Evolutionary conservation across 495 filamentous ascomycete genomes (phyloP).

Genomic region (Hypoxylon trugodes): DNA sequence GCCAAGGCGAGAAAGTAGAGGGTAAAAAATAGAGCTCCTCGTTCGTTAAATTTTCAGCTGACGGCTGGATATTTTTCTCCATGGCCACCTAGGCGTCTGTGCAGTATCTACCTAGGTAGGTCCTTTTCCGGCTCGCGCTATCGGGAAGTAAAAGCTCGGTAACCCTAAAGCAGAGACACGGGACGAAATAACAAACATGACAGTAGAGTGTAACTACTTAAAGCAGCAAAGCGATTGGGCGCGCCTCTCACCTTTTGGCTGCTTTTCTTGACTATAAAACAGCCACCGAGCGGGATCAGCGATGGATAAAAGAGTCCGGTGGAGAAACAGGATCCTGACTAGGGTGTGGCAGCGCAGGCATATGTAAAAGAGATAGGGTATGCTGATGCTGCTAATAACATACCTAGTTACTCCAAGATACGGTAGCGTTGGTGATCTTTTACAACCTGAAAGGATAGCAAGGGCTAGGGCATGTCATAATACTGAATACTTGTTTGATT

Average conservation of each 20-base stretch:
- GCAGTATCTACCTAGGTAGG: background rate
- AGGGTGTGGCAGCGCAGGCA: conserved; percentile 14
- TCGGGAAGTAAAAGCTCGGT: conserved; percentile 5
- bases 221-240: background rate
- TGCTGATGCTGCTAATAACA: conserved; percentile 14
- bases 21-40: conserved; percentile 29
- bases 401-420: conserved; percentile 7
- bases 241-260: conserved; percentile 5
- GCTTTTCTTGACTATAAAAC: background rate
- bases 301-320: conserved; percentile 9
- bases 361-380: conserved; percentile 12
- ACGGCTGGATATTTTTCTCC: conserved; percentile 15
- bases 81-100: conserved; percentile 12
- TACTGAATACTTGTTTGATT: no score
- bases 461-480: background rate
- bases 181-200: background rate
- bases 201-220: background rate
- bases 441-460: background rate
- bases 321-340: conserved; percentile 28
- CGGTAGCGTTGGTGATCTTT: conserved; percentile 26
- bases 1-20: conserved; percentile 38
- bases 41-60: background rate
- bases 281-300: conserved; percentile 18
- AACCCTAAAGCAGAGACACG: background rate
- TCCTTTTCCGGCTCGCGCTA: background rate